Conservation (phyloP, 495 filamentous ascomycete genomes). For the Barbatosphaeria neglecta region DNA sequence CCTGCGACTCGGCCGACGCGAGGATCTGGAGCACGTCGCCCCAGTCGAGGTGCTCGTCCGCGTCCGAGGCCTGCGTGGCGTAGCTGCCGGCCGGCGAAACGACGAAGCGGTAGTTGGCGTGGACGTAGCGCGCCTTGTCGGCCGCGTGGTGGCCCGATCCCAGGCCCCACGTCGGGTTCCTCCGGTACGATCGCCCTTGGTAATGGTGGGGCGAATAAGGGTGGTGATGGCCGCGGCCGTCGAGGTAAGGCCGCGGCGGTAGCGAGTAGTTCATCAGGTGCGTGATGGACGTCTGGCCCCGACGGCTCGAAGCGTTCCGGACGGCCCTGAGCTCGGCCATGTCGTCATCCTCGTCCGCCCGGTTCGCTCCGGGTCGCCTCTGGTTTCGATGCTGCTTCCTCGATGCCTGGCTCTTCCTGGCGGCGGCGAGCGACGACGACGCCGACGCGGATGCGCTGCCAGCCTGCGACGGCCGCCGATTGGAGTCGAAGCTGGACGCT, state of each 20-base stretch:
- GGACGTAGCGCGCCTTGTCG: conserved; percentile 90
- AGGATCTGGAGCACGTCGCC: conserved; percentile 80
- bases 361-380: conserved; percentile 30
- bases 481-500: conserved; percentile 39
- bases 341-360: conserved; percentile 54
- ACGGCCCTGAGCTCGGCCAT: conserved; percentile 77
- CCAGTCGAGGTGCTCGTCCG: conserved; percentile 89
- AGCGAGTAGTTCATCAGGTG: conserved; percentile 88
- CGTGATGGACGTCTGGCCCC: conserved; percentile 92
- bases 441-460: conserved; percentile 48
- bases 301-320: conserved; percentile 70
- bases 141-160: conserved; percentile 85
- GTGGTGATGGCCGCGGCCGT: no score
- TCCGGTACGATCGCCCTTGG: conserved; percentile 32
- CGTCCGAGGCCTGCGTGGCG: conserved; percentile 65
- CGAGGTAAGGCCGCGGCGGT: conserved; percentile 62
- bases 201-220: conserved; percentile 13
- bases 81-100: conserved; percentile 77
- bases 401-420: conserved; percentile 61
- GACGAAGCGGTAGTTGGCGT: conserved; percentile 95
- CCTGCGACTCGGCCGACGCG: conserved; percentile 79
- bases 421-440: conserved; percentile 35
- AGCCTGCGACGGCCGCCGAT: conserved; percentile 43
- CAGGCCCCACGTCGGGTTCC: conserved; percentile 71
- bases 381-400: conserved; percentile 62